A percentile compares a stretch with the other conserved stretches of the same genome.
These are phyloP conservation scores for Colletotrichum camelliae DNA, from an alignment of 2,329 filamentous ascomycete genomes.

Conservation along the genomic window DNA sequence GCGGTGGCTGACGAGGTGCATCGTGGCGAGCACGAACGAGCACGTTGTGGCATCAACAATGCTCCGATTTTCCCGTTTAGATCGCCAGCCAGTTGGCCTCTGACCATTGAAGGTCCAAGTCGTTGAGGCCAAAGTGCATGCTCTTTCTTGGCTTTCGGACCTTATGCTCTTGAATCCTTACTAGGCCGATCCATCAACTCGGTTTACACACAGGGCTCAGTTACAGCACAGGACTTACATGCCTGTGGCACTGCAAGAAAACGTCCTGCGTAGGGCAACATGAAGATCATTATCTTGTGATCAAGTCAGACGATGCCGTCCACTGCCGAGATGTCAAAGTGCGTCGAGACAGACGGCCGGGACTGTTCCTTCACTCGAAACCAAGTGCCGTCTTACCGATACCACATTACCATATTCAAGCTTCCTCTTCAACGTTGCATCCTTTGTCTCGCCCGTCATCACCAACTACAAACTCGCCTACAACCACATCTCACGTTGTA, in stretches of 20 bases:
- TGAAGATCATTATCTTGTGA: background rate
- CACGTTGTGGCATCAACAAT: background rate
- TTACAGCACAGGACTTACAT: background rate
- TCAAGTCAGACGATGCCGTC: background rate
- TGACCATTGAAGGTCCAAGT: background rate
- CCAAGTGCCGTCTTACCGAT: background rate
- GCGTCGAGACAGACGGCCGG: background rate
- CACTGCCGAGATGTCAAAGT: background rate
- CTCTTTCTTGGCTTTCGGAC: background rate
- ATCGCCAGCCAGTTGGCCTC: background rate
- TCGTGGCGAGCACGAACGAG: constrained; percentile 1
- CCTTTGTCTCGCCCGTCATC: background rate
- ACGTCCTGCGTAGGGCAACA: background rate
- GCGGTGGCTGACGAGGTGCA: background rate
- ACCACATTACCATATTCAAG: background rate
- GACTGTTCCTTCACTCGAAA: background rate
- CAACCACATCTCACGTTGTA: background rate
- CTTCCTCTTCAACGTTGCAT: background rate
- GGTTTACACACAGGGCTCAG: background rate
- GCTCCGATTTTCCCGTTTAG: background rate
- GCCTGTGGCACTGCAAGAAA: background rate
- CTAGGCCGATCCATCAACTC: background rate
- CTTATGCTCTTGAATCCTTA: background rate
- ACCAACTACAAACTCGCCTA: background rate
- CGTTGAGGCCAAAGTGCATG: background rate